Evolutionary conservation across 192 early-diverging fungal species (phyloP), one percentile per base, ranked within the genome.

Genomic region (Umbelopsis isabellina): DNA sequence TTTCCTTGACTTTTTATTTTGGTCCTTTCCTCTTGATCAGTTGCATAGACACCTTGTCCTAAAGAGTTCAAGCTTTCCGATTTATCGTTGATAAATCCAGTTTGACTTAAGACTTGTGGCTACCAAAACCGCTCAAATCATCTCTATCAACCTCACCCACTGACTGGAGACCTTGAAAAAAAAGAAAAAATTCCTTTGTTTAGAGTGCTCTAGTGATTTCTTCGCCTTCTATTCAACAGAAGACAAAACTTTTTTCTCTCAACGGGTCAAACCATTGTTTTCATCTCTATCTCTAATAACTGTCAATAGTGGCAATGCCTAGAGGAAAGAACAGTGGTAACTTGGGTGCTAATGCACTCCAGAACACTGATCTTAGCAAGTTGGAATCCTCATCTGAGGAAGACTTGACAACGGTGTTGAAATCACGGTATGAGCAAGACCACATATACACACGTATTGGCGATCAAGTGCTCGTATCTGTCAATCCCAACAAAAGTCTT

Each of bases 391-490:
- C 61, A 20, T 53, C 68, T 13, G 21, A 48, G 21, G 68, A 78
- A 25, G 64, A 49, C 33, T 48, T 73, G 10, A 58, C 55, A 22
- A 37, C 11, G 5, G 69, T 72, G 53, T 52, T 90, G 45, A 73
- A 84, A 37, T 76, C 78, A 73, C 68, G 90, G 71, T 83, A 83
- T 82, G 73, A 83, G 78, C 67, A 84, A 49, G 78, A 72, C 33
- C 20, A 65, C 18, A 51, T 75, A 16, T 93, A 86, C 67, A 90
- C 90, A 25, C 77, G 82, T 46, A 71, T 91, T 68, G 87, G 85
- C 16, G 84, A 81, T 47, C 80, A 87, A 21, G 83, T 80, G 35
- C 78, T 94, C 16, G 73, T 93, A 44, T 83, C 90, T 7, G 77
- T 93, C 33, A 85, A 87, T 37, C 87, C 89, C 8, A 75, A 82